phyloP scores from a whole-genome alignment of 139 green algal genomes.

The Astrephomene gubernaculifera region DNA sequence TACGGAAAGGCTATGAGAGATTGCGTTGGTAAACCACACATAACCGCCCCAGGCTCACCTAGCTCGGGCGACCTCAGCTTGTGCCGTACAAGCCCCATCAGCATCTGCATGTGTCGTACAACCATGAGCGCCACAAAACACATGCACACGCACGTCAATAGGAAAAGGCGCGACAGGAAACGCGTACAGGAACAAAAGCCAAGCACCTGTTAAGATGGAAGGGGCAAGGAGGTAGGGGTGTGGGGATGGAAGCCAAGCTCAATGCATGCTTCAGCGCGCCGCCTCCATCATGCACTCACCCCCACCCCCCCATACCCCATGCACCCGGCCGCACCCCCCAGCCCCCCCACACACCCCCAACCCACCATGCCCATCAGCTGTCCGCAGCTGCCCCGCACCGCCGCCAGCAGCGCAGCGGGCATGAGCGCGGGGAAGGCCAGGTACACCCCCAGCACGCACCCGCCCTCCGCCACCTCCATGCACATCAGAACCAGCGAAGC shows the following conservation, averaged over 20 bases:
- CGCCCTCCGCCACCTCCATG: constrained; percentile 24
- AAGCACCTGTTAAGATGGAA: too few relatives aligned
- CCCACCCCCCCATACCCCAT: background rate
- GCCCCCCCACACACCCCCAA: background rate
- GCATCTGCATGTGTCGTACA: background rate
- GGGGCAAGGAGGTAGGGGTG: too few relatives aligned
- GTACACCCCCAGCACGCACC: constrained; percentile 13
- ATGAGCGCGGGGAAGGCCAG: constrained; percentile 16
- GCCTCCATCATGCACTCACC: too few relatives aligned
- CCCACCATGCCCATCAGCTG: background rate
- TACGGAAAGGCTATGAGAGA: too few relatives aligned
- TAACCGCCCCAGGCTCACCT: background rate
- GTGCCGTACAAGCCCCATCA: background rate
- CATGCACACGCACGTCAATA: too few relatives aligned
- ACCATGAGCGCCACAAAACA: background rate
- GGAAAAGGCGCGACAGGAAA: too few relatives aligned
- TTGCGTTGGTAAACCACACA: background rate
- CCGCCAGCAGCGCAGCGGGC: constrained; percentile 6
- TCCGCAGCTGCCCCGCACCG: constrained; percentile 1
- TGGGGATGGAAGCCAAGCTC: too few relatives aligned
- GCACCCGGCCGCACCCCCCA: background rate
- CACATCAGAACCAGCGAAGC: background rate
- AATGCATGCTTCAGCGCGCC: too few relatives aligned
- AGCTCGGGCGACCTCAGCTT: background rate
- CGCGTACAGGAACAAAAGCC: too few relatives aligned